phyloP scores from a whole-genome alignment of 148 eudicot species.

The Spergularia bocconei region DNA sequence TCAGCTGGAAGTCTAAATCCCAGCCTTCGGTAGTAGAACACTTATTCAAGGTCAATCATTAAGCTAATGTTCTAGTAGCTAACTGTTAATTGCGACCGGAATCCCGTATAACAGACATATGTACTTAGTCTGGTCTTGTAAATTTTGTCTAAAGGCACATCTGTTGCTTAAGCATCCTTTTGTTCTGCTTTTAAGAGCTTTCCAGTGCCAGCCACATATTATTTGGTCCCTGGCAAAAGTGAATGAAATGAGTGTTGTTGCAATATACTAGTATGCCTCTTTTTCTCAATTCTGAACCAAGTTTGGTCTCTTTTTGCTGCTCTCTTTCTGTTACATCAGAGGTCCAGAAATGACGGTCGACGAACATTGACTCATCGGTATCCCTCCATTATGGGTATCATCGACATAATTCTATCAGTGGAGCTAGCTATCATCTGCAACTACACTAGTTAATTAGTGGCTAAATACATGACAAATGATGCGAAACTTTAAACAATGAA shows the following conservation, averaged over 20 bases:
- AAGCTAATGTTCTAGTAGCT: conserved; percentile 27
- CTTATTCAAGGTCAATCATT: not conserved
- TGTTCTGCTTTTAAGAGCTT: conserved; percentile 11
- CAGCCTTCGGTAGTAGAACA: conserved; percentile 30
- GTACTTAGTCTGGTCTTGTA: conserved; percentile 9
- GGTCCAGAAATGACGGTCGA: too few relatives aligned
- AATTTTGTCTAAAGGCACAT: conserved; percentile 3
- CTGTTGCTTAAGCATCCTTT: conserved; percentile 14
- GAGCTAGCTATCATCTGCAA: too few relatives aligned
- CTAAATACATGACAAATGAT: too few relatives aligned
- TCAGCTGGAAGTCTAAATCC: conserved; percentile 46
- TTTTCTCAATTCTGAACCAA: too few relatives aligned
- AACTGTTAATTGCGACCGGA: conserved; percentile 11
- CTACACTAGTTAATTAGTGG: too few relatives aligned
- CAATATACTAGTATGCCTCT: not conserved
- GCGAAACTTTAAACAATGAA: too few relatives aligned
- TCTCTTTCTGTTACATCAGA: too few relatives aligned
- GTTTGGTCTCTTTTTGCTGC: too few relatives aligned
- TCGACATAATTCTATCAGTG: too few relatives aligned
- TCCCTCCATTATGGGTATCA: too few relatives aligned
- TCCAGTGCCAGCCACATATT: conserved; percentile 3
- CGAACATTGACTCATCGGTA: too few relatives aligned
- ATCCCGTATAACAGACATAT: not conserved
- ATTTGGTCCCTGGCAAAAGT: conserved; percentile 4
- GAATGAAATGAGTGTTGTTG: not conserved